Base-by-base conservation (phyloP, 306 rosid genomes). In the Albizia julibrissin region DNA sequence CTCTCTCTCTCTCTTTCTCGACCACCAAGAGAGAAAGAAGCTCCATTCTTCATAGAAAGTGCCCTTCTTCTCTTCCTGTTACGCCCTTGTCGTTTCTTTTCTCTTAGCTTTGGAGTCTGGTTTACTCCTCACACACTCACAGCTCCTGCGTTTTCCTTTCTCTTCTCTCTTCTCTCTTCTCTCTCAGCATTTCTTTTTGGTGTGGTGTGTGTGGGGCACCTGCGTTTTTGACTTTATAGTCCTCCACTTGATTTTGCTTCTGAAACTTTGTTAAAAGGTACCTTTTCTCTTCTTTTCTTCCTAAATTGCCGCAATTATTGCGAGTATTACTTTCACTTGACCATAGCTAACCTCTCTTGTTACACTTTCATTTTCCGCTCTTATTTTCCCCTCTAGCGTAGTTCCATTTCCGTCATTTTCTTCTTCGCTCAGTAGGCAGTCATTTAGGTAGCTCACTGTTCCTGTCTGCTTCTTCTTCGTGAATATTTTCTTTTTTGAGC, bases 161-260 rank as follows among this genome's bases (percentile, higher is more conserved):
- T 78, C 75, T 56, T 67, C 76, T 65, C 61, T 78, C 75, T 56
- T 65, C 59, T 44, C 52, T 43, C 69, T 85, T 80, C 74, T 54
- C 78, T 77, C 64, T 78, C 72, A 33, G 10, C 74, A 11, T 75
- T 76, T 80, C 72, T 76, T 83, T 87, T 58, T 52, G 19, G 87
- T 61, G 64, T n/a, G 65, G 62, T 59, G 66, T 59, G 65, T 86
- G 79, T 90, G 82, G 93, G 92, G 84, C 81, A 74, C 75, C 70
- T 85, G 84, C 50, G 40, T 78, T 87, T 80, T 87, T 88, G 86
- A 91, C 92, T 92, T 78, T 71, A 44, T 75, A 56, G 75, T 40
- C 69, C 77, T 9, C 87, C 87, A 82, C 87, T 88, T 76, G 78
- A 83, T 79, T 87, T 89, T 87, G 86, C 89, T 89, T 80, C 77